A percentile compares a stretch with the other conserved stretches of the same genome.
Conservation (phyloP, 2,329 filamentous ascomycete genomes). For the Diaporthe longicolla region DNA sequence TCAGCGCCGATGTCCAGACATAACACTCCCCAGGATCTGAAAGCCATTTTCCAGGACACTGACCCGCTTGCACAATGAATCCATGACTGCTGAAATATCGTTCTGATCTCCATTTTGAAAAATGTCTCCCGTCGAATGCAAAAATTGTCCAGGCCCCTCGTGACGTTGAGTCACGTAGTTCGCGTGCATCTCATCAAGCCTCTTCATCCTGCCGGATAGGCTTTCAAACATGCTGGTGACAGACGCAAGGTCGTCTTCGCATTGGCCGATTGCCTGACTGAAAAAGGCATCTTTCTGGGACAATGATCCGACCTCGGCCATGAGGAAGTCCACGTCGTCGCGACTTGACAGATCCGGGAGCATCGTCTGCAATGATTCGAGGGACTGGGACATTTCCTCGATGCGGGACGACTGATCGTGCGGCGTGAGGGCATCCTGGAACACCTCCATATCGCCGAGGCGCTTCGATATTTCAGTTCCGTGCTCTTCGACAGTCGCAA, state of each 20-base stretch:
- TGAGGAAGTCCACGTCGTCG: background rate
- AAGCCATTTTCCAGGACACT: constrained; percentile 13
- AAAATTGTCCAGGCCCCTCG: background rate
- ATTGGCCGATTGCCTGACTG: background rate
- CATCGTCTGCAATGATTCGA: background rate
- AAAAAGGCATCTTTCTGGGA: background rate
- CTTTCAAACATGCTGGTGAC: background rate
- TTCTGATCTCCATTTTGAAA: background rate
- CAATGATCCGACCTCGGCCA: background rate
- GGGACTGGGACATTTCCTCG: background rate
- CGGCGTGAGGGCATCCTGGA: constrained; percentile 4
- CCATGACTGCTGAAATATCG: background rate
- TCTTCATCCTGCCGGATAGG: background rate
- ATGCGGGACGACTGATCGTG: constrained; percentile 12
- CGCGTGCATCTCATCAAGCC: background rate
- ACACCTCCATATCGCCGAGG: background rate
- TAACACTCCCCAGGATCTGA: background rate
- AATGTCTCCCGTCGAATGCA: no score
- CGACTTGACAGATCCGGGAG: background rate
- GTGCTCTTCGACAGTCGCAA: background rate
- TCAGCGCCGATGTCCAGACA: background rate
- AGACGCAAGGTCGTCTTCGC: no score
- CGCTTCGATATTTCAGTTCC: background rate
- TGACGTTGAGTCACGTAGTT: background rate
- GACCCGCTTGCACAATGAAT: constrained; percentile 4